Evolutionary conservation across 2,329 filamentous ascomycete genomes (phyloP).

Genomic region (Fusarium pseudograminearum): DNA sequence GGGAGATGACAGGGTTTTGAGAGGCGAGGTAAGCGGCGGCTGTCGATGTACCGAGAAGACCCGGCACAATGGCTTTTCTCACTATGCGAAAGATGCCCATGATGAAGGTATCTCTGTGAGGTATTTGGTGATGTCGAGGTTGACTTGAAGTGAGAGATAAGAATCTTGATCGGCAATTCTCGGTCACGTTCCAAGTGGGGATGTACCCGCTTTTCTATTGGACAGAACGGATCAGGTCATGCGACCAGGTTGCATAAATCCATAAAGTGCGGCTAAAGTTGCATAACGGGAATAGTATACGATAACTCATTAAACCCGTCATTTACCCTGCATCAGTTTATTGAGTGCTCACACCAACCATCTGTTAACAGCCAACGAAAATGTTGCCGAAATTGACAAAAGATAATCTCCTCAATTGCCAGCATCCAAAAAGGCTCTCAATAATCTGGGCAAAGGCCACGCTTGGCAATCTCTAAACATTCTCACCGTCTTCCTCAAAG

Average conservation of each 20-base stretch:
- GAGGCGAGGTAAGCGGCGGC: slow-evolving; percentile 62
- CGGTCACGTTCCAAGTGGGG: slow-evolving; percentile 21
- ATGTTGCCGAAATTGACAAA: too few relatives aligned
- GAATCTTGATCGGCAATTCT: slow-evolving; percentile 24
- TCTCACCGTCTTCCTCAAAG: slow-evolving; percentile 30
- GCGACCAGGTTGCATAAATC: slow-evolving; percentile 10
- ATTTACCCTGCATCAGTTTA: not conserved
- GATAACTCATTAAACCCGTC: not conserved
- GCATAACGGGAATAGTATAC: not conserved
- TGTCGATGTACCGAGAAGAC: slow-evolving; percentile 62
- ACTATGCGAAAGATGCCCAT: slow-evolving; percentile 68
- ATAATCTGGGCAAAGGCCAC: slow-evolving; percentile 34
- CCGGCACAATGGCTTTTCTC: slow-evolving; percentile 59
- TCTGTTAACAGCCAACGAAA: not conserved
- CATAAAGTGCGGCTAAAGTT: slow-evolving; percentile 7
- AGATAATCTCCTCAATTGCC: accelerated
- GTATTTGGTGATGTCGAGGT: not conserved
- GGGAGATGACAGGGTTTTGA: slow-evolving; percentile 67
- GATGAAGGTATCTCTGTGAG: slow-evolving; percentile 4
- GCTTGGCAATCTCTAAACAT: slow-evolving; percentile 38
- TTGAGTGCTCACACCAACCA: accelerated
- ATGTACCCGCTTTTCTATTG: slow-evolving; percentile 4
- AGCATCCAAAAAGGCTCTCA: slow-evolving; percentile 7
- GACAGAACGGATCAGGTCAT: not conserved
- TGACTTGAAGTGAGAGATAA: slow-evolving; percentile 23